Conservation (phyloP, 106 monocot species). For the Phalaenopsis equestris region DNA sequence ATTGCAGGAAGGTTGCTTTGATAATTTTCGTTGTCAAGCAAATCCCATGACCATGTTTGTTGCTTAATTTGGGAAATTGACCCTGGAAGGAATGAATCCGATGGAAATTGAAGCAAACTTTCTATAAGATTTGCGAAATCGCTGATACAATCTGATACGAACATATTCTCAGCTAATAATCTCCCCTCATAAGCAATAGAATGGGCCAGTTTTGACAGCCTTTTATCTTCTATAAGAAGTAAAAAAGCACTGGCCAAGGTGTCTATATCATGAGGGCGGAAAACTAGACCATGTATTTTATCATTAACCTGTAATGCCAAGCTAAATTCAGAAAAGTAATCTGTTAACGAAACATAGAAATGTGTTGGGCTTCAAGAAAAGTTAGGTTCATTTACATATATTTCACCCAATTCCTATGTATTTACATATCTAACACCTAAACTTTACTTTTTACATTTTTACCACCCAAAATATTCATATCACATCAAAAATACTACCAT, state of each 20-base stretch:
- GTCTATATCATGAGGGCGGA: slow-evolving; percentile 32
- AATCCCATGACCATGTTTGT: slow-evolving; percentile 67
- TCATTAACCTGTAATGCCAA: slow-evolving; percentile 46
- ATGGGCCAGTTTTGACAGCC: slow-evolving; percentile 36
- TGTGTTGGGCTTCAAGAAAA: neutral
- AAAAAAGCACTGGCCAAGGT: slow-evolving; percentile 50
- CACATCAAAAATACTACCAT: no score
- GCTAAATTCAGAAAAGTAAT: neutral
- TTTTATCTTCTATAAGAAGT: slow-evolving; percentile 34
- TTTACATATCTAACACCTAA: no score
- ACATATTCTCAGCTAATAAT: slow-evolving; percentile 50
- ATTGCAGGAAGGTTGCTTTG: slow-evolving; percentile 4
- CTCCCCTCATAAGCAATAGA: slow-evolving; percentile 39
- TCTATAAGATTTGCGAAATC: slow-evolving; percentile 80
- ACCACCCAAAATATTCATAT: no score
- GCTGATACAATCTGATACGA: slow-evolving; percentile 54
- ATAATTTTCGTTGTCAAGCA: slow-evolving; percentile 32
- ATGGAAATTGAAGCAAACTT: slow-evolving; percentile 69
- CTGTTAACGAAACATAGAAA: neutral
- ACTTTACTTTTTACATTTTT: no score
- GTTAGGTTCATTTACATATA: no score
- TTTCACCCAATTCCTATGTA: no score
- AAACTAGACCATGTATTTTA: slow-evolving; percentile 55
- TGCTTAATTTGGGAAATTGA: slow-evolving; percentile 39
- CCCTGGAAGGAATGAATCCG: slow-evolving; percentile 61